Conservation (phyloP, 2,329 filamentous ascomycete genomes). For the Fusarium denticulatum region DNA sequence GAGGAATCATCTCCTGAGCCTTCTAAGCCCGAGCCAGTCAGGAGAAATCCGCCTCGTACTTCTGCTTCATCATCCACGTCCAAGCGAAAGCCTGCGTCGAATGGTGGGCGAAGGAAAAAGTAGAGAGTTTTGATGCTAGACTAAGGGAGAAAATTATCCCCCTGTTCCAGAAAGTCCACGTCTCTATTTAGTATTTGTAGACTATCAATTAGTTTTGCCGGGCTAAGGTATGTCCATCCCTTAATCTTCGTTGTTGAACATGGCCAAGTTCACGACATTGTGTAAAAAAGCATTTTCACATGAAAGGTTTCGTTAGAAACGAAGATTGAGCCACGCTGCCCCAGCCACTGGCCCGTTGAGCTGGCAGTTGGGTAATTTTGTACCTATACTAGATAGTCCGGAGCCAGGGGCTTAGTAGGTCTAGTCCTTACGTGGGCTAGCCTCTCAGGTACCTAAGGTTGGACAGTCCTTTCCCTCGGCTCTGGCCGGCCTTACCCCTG, state of each 20-base stretch:
- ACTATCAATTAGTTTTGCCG: constrained; percentile 24
- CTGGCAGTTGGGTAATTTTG: not conserved
- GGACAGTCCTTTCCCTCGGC: constrained; percentile 34
- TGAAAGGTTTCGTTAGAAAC: constrained; percentile 2
- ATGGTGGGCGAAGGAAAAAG: constrained; percentile 50
- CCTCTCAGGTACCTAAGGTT: no score
- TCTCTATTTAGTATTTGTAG: constrained; percentile 23
- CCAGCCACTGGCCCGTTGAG: constrained; percentile 21
- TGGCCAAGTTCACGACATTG: not conserved
- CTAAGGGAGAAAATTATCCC: constrained; percentile 15
- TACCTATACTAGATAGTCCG: no score
- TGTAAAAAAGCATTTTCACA: constrained; percentile 19
- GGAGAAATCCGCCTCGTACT: constrained; percentile 52
- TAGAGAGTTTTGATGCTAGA: constrained; percentile 30
- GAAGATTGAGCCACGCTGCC: constrained; percentile 21
- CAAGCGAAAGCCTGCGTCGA: constrained; percentile 52
- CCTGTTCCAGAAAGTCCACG: not conserved
- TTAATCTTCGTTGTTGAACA: not conserved
- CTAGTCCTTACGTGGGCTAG: no score
- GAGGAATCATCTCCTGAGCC: constrained; percentile 45
- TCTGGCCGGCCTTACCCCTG: constrained; percentile 42
- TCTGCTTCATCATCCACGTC: constrained; percentile 46
- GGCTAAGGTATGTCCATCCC: constrained; percentile 5
- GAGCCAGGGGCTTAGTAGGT: no score
- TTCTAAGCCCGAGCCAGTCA: constrained; percentile 37